Evolutionary conservation across 2,329 filamentous ascomycete genomes (phyloP).

Genomic region (Penicillium sp.): DNA sequence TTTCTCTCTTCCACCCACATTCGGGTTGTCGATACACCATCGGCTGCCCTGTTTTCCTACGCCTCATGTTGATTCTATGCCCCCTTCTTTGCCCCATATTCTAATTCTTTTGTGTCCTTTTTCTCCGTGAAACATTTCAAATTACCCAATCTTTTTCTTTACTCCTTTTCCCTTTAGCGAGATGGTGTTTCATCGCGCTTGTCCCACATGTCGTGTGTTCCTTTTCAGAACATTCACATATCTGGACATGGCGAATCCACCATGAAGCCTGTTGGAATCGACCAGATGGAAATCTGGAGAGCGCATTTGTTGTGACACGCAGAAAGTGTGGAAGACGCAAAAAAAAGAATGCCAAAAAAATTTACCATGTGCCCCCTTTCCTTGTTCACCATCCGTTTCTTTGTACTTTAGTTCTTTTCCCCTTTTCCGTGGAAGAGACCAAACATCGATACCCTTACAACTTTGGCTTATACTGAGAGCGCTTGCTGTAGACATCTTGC

Average conservation of each 20-base stretch:
- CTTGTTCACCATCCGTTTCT: slow-evolving; percentile 13
- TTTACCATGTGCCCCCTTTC: slow-evolving; percentile 8
- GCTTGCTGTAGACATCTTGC: not conserved
- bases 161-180: slow-evolving; percentile 20
- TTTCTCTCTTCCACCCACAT: slow-evolving; percentile 12
- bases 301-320: slow-evolving; percentile 6
- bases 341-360: slow-evolving; percentile 20
- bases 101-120: slow-evolving; percentile 11
- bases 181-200: slow-evolving; percentile 5
- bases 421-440: slow-evolving; percentile 25
- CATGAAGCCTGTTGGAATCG: not conserved
- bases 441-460: slow-evolving; percentile 38
- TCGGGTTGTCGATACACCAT: slow-evolving; percentile 14
- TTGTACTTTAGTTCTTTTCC: slow-evolving; percentile 31
- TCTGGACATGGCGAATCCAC: not conserved
- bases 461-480: slow-evolving; percentile 14
- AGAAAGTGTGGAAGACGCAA: slow-evolving; percentile 14
- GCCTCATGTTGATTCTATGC: slow-evolving; percentile 15
- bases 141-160: slow-evolving; percentile 18
- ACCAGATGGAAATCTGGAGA: not conserved
- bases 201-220: not conserved
- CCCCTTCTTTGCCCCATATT: not conserved
- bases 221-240: not conserved
- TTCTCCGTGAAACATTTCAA: slow-evolving; percentile 23
- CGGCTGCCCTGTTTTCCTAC: slow-evolving; percentile 14